Evolutionary conservation across 2,329 filamentous ascomycete genomes (phyloP).

Genomic region (Cordyceps militaris): DNA sequence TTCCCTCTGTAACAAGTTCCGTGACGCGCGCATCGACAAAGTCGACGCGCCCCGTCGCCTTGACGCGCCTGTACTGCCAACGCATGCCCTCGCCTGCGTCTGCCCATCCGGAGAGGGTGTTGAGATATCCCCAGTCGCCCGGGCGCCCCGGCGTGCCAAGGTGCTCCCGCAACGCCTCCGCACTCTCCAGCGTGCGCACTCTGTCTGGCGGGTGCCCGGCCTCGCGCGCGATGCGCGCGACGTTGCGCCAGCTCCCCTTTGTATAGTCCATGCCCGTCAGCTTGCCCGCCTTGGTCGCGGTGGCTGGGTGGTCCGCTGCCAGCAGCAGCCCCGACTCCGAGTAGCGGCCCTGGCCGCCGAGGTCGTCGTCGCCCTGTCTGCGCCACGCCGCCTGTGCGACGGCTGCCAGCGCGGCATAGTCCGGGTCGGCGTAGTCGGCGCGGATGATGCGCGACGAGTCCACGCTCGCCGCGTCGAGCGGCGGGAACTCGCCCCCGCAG

Average conservation of each 20-base stretch:
- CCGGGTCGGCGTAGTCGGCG: conserved; percentile 71
- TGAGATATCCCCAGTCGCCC: conserved; percentile 66
- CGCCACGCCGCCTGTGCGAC: conserved; percentile 66
- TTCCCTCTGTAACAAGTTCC: conserved; percentile 32
- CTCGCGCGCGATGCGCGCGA: conserved; percentile 40
- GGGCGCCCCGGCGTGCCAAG: conserved; percentile 43
- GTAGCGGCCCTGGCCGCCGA: conserved; percentile 61
- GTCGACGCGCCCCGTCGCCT: conserved; percentile 45
- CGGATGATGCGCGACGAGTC: conserved; percentile 59
- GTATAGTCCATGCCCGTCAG: conserved; percentile 52
- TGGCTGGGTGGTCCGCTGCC: conserved; percentile 43
- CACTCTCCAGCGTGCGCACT: conserved; percentile 39
- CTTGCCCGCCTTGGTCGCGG: conserved; percentile 20
- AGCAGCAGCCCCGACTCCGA: conserved; percentile 62
- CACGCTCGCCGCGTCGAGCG: conserved; percentile 52
- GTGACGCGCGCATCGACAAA: conserved; percentile 47
- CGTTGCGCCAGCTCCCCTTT: conserved; percentile 54
- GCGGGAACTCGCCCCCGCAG: conserved; percentile 46
- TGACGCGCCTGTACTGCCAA: conserved; percentile 51
- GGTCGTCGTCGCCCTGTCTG: conserved; percentile 44
- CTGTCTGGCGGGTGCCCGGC: conserved; percentile 30
- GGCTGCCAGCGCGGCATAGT: conserved; percentile 68
- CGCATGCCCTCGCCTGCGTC: conserved; percentile 66
- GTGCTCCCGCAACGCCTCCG: conserved; percentile 35
- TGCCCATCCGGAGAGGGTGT: conserved; percentile 71